phyloP scores from a whole-genome alignment of 2,329 filamentous ascomycete species.

The Cryphonectria parasitica region DNA sequence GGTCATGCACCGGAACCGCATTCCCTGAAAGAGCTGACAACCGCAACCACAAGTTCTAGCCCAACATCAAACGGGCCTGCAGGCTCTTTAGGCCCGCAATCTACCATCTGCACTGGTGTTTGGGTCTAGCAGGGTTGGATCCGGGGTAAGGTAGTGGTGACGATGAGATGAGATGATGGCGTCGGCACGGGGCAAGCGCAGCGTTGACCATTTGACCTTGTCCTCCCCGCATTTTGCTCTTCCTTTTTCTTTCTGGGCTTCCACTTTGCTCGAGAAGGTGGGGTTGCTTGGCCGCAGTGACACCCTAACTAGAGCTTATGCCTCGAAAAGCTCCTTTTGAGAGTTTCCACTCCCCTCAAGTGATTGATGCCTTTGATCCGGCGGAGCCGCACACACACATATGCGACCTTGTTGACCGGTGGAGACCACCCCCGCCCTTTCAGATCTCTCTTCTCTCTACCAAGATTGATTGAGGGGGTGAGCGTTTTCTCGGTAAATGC shows the following conservation, averaged over 20 bases:
- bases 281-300: not conserved
- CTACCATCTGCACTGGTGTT: not conserved
- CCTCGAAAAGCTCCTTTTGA: not conserved
- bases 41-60: not conserved
- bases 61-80: not conserved
- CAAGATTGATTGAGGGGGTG: not conserved
- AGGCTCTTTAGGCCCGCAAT: not conserved
- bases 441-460: not conserved
- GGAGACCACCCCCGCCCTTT: not conserved
- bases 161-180: not conserved
- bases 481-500: not conserved
- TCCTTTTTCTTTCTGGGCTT: not conserved
- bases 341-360: not conserved
- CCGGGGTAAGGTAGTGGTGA: slow-evolving; percentile 8
- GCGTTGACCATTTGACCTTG: not conserved
- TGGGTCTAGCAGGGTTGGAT: slow-evolving; percentile 15
- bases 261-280: not conserved
- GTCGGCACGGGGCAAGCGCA: not conserved
- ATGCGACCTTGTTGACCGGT: not conserved
- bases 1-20: not conserved
- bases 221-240: not conserved
- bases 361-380: slow-evolving; percentile 16
- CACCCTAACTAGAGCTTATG: not conserved
- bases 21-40: not conserved
- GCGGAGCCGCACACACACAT: slow-evolving; percentile 26